Percentiles rank a stretch among this genome's conserved stretches.
These are phyloP conservation scores for Neopestalotiopsis rosae DNA, from an alignment of 2,329 filamentous ascomycete species.

Conservation along the genomic window DNA sequence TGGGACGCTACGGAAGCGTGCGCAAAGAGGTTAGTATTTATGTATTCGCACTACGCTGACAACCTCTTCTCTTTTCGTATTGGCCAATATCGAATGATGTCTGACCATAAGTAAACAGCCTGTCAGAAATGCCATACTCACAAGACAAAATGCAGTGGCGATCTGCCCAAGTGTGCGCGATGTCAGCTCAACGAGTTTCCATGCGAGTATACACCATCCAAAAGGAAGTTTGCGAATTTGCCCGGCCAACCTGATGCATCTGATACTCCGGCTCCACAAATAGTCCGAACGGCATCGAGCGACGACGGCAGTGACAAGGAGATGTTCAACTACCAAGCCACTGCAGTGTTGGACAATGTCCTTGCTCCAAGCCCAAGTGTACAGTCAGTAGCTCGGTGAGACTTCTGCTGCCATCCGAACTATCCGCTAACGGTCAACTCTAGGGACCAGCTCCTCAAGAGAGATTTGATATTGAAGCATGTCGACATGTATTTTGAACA, in stretches of 20 bases:
- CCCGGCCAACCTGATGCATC: slow-evolving; percentile 21
- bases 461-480: slow-evolving; percentile 41
- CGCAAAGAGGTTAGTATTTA: slow-evolving; percentile 37
- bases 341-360: slow-evolving; percentile 8
- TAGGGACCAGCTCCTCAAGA: slow-evolving; percentile 39
- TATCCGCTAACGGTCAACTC: slow-evolving; percentile 3
- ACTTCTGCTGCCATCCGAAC: not conserved
- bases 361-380: slow-evolving; percentile 12
- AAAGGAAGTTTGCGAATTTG: slow-evolving; percentile 43
- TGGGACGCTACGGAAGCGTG: slow-evolving; percentile 46
- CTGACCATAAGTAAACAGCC: slow-evolving; percentile 22
- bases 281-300: not conserved
- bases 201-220: slow-evolving; percentile 46
- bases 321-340: not conserved
- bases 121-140: slow-evolving; percentile 47
- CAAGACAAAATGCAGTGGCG: slow-evolving; percentile 50
- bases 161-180: slow-evolving; percentile 44
- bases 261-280: slow-evolving; percentile 12
- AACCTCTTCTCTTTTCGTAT: no score
- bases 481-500: slow-evolving; percentile 45
- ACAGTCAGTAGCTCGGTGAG: slow-evolving; percentile 29
- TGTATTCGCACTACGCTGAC: not conserved
- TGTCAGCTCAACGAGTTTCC: slow-evolving; percentile 39
- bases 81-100: not conserved
- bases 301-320: slow-evolving; percentile 4